A percentile compares a stretch with the other conserved stretches of the same genome.
phyloP scores from a whole-genome alignment of 2,329 filamentous ascomycete species.

The Aurifilum marmelostoma region DNA sequence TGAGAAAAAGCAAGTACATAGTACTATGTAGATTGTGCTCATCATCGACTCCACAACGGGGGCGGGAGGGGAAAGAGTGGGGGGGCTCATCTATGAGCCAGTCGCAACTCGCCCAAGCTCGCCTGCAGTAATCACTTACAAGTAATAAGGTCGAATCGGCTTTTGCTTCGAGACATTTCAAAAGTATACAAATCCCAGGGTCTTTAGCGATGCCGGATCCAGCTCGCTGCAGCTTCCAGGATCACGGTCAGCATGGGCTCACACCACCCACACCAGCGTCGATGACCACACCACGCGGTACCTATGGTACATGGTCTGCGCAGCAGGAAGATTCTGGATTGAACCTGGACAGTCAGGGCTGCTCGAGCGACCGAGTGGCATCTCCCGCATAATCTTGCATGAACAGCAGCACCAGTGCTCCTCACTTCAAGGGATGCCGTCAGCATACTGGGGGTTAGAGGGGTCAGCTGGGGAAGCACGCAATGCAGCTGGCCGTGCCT shows the following conservation, averaged over 20 bases:
- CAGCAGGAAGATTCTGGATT: neutral
- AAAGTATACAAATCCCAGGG: neutral
- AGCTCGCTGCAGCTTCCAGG: neutral
- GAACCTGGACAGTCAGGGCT: neutral
- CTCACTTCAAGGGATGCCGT: neutral
- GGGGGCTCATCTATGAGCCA: neutral
- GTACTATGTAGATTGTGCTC: neutral
- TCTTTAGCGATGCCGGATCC: neutral
- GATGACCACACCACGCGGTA: neutral
- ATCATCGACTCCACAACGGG: neutral
- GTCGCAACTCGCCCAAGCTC: neutral
- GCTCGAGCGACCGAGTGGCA: neutral
- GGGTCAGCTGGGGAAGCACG: neutral
- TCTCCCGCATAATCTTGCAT: slow-evolving; percentile 17
- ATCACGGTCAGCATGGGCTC: neutral
- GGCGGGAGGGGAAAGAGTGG: neutral
- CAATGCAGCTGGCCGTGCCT: neutral
- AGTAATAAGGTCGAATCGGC: neutral
- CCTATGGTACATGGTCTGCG: neutral
- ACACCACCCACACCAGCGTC: neutral
- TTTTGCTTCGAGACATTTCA: neutral
- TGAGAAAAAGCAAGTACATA: slow-evolving; percentile 1
- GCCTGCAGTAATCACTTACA: neutral
- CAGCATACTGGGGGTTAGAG: neutral
- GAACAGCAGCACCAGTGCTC: neutral